Evolutionary conservation across 2,329 filamentous ascomycete species (phyloP).

Genomic region (Fonsecaea nubica): DNA sequence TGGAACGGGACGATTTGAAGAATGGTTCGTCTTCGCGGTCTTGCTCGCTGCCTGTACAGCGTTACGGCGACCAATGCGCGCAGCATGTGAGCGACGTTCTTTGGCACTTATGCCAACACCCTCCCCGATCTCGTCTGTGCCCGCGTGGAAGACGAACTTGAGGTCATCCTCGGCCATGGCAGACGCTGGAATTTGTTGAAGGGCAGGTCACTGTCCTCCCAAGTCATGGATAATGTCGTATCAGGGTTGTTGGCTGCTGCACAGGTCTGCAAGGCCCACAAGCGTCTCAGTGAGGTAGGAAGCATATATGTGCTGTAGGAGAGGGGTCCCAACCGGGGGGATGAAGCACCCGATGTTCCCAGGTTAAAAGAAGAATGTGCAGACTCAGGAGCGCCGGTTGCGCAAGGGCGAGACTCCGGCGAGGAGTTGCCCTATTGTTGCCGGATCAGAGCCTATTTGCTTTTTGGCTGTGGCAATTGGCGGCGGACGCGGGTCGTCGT

Average conservation of each 20-base stretch:
- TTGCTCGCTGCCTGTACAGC: background rate
- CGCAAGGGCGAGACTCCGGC: background rate
- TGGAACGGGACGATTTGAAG: background rate
- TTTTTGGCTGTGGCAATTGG: background rate
- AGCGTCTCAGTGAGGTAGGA: background rate
- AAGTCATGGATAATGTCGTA: background rate
- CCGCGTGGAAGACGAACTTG: background rate
- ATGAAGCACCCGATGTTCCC: background rate
- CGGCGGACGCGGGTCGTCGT: background rate
- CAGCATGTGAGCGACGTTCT: conserved; percentile 11
- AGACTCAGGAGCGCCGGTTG: background rate
- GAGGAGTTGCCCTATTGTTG: background rate
- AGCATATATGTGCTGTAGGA: background rate
- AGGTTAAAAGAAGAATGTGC: background rate
- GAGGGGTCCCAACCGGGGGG: background rate
- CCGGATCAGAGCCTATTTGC: background rate
- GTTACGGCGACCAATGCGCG: background rate
- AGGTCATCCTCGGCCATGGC: background rate
- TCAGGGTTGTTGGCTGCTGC: background rate
- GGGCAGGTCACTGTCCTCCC: background rate
- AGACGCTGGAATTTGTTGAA: background rate
- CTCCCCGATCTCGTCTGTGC: background rate
- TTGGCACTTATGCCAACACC: background rate
- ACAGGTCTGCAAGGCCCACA: background rate
- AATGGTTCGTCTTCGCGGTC: background rate